A percentile compares a stretch with the other conserved stretches of the same genome.
Conservation (phyloP, 495 filamentous ascomycete genomes). For the Penicillium angulare region DNA sequence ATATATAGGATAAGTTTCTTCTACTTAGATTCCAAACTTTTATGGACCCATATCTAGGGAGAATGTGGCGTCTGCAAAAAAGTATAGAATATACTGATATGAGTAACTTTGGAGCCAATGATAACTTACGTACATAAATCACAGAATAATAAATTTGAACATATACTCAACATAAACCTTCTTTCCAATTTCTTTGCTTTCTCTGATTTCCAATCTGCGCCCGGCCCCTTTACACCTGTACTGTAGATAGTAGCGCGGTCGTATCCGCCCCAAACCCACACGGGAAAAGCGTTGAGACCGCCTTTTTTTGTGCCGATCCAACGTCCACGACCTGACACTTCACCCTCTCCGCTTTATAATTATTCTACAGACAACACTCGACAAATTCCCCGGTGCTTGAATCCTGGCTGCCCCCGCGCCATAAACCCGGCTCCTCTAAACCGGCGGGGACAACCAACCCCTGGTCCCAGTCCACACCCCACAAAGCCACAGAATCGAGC, state of each 20-base stretch:
- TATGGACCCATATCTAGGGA: too few species aligned
- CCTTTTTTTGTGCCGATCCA: slow-evolving; percentile 28
- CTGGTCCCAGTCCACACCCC: slow-evolving; percentile 10
- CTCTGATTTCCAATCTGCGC: too few species aligned
- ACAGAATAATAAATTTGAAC: too few species aligned
- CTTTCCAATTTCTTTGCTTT: too few species aligned
- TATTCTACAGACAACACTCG: not conserved
- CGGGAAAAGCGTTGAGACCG: slow-evolving; percentile 22
- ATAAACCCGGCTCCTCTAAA: slow-evolving; percentile 1
- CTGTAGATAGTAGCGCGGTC: not conserved
- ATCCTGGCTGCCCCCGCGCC: not conserved
- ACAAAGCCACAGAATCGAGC: slow-evolving; percentile 10
- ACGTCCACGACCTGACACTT: slow-evolving; percentile 21
- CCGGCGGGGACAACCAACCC: slow-evolving; percentile 17
- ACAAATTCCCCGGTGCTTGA: not conserved
- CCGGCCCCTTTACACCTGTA: not conserved
- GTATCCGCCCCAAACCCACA: slow-evolving; percentile 10
- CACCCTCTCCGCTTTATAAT: not conserved
- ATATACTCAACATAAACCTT: too few species aligned
- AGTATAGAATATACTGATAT: too few species aligned
- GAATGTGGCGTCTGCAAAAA: too few species aligned
- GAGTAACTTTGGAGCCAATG: too few species aligned
- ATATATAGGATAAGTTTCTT: not conserved
- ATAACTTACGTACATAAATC: too few species aligned
- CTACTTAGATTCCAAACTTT: not conserved